Evolutionary conservation across 768 basidiomycete species (phyloP).

Genomic region (Leccinum uliginosum): DNA sequence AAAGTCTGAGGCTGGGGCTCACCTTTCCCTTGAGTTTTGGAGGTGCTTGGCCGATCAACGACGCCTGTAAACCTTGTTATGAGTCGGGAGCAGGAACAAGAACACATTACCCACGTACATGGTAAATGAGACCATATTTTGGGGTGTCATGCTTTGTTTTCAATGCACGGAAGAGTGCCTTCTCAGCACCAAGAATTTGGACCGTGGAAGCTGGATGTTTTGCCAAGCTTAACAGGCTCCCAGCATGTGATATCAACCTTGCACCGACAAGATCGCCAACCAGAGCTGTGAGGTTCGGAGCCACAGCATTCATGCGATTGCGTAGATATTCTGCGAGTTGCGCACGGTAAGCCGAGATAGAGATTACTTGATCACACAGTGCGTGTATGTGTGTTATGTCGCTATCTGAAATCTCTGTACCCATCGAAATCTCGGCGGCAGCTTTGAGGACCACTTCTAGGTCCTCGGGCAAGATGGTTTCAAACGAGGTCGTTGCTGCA

Average conservation of each 20-base stretch:
- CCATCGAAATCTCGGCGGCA: conserved; percentile 98
- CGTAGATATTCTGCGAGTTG: conserved; percentile 96
- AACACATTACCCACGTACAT: conserved; percentile 49
- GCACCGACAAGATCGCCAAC: conserved; percentile 78
- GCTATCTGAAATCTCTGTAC: conserved; percentile 96
- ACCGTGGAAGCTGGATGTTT: conserved; percentile 79
- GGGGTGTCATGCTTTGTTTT: conserved; percentile 93
- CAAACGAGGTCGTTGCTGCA: conserved; percentile 79
- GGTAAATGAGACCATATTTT: conserved; percentile 99
- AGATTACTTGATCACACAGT: conserved; percentile 96
- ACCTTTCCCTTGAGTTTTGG: conserved; percentile 98
- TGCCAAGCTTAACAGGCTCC: conserved; percentile 62
- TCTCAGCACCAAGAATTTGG: conserved; percentile 74
- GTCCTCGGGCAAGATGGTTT: conserved; percentile 92
- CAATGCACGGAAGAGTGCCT: conserved; percentile 70
- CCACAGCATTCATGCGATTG: conserved; percentile 97
- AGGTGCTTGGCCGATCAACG: conserved; percentile 93
- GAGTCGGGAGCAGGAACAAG: not conserved
- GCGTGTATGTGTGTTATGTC: conserved; percentile 97
- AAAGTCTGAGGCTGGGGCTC: conserved; percentile 34
- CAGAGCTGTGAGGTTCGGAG: conserved; percentile 89
- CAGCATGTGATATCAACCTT: conserved; percentile 69
- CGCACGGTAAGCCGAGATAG: conserved; percentile 89
- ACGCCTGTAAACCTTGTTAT: conserved; percentile 52
- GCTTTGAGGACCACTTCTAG: conserved; percentile 92